Base-by-base conservation (phyloP, 805 yeast species). In the Yamadazyma ubonensis region DNA sequence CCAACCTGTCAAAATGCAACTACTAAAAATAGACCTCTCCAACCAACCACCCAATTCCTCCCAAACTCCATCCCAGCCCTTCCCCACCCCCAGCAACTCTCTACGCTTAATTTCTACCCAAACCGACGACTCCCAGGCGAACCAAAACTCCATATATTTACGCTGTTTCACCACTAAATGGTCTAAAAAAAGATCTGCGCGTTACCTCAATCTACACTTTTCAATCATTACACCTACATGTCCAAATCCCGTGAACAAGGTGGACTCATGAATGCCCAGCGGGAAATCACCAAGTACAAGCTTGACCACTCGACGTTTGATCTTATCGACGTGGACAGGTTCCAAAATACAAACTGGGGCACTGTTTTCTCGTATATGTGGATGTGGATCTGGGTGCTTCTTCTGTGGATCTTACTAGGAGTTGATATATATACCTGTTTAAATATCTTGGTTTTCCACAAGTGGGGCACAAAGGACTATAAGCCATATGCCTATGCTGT, bases 361-460 rank as follows among this genome's bases (percentile, higher is more conserved):
- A 76, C 81, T 0, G 44, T 81, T 1, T 44, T 66, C 30, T 67
- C 68, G 43, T 79, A 74, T 49, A 16, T 67, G 16, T 48, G 61
- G 36, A 57, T 69, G 55, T 63, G 78, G 61, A 50, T 76, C 18
- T 48, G 75, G n/a, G 57, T 86, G 38, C 70, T 79, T 32, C 55
- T 78, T 11, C 70, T 79, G 1, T 65, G 81, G 41, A 74, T 77
- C 9, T 67, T 72, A 38, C 55, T 79, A 35, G 84, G 70, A 1
- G 74, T 85, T 1, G 96, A 88, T 65, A 70, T 87, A 17, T 88
- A 86, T 64, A 86, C 96, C 0, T 79, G 91, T 58, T 62, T 88
- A 41, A 79, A 76, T 50, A 73, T 88, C 29, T 66, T 87, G 49
- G 93, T 84, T 1, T 80, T 82, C 57, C 76, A 83, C 53, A 68